Evolutionary conservation across 225 moss, liverwort and hornwort species (phyloP).

Genomic region (Sphagnum contortum): DNA sequence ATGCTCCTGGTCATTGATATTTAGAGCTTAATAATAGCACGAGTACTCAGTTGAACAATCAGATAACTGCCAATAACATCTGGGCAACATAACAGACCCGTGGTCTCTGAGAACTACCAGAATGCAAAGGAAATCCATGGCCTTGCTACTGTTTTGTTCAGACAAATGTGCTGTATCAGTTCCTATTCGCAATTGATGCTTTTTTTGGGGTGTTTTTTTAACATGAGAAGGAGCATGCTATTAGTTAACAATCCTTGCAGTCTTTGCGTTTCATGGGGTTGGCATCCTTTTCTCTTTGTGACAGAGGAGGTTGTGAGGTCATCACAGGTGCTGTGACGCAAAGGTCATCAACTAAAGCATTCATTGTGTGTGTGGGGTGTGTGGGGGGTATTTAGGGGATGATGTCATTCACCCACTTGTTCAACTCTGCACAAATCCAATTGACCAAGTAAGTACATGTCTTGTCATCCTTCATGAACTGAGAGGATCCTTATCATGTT

Average conservation of each 20-base stretch:
- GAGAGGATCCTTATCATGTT: neutral
- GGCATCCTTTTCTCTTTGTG: too few species aligned
- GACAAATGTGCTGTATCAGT: too few species aligned
- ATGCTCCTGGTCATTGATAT: too few species aligned
- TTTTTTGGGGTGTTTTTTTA: neutral
- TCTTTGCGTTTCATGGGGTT: too few species aligned
- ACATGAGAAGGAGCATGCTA: neutral
- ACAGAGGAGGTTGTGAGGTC: too few species aligned
- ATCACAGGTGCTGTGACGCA: too few species aligned
- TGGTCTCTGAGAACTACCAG: too few species aligned
- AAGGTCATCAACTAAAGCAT: too few species aligned
- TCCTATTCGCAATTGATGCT: constrained; percentile 6
- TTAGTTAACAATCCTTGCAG: too few species aligned
- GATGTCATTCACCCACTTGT: constrained; percentile 48
- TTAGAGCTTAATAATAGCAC: neutral
- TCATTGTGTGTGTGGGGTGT: constrained; percentile 13
- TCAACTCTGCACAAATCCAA: constrained; percentile 53
- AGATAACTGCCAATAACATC: neutral
- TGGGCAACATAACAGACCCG: too few species aligned
- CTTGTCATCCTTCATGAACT: constrained; percentile 9
- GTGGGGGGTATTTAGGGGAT: constrained; percentile 44
- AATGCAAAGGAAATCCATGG: too few species aligned
- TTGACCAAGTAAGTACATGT: constrained; percentile 70
- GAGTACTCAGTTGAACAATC: neutral
- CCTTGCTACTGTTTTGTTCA: too few species aligned